Percentiles rank a stretch among this genome's conserved stretches.
phyloP scores from a whole-genome alignment of 106 monocot species.

The Dioscorea dumetorum region DNA sequence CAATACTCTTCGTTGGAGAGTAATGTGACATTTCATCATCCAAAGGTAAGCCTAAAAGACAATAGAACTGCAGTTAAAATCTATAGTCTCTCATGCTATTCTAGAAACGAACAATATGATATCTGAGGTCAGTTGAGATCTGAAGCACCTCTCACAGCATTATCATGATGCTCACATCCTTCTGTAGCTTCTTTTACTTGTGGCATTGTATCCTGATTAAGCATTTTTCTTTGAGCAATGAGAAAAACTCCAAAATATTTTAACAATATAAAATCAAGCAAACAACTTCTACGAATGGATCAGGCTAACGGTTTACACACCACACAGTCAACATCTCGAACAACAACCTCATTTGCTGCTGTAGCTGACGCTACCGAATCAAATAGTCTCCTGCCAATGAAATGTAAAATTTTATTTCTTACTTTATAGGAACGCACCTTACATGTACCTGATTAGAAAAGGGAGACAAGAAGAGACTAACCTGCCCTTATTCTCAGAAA shows the following conservation, averaged over 20 bases:
- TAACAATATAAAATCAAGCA: no score
- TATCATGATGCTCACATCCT: not conserved
- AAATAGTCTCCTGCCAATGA: constrained; percentile 64
- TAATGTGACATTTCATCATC: constrained; percentile 28
- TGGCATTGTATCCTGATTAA: no score
- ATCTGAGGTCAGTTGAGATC: constrained; percentile 5
- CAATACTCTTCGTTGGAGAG: not conserved
- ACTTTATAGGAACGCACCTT: not conserved
- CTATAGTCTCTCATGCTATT: not conserved
- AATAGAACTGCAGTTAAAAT: not conserved
- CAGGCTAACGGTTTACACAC: no score
- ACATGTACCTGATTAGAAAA: not conserved
- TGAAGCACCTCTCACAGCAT: not conserved
- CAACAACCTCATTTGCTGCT: constrained; percentile 11
- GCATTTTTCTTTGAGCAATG: no score
- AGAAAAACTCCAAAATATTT: no score
- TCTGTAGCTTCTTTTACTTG: no score
- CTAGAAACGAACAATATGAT: constrained; percentile 1
- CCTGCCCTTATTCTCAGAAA: constrained; percentile 43
- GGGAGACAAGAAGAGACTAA: constrained; percentile 16
- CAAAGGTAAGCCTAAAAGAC: constrained; percentile 15
- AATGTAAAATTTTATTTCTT: not conserved
- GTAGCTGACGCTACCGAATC: constrained; percentile 23
- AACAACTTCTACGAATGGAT: no score
- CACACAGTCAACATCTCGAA: not conserved